Evolutionary conservation across 306 rosid genomes (phyloP).

Genomic region (Bauhinia variegata): DNA sequence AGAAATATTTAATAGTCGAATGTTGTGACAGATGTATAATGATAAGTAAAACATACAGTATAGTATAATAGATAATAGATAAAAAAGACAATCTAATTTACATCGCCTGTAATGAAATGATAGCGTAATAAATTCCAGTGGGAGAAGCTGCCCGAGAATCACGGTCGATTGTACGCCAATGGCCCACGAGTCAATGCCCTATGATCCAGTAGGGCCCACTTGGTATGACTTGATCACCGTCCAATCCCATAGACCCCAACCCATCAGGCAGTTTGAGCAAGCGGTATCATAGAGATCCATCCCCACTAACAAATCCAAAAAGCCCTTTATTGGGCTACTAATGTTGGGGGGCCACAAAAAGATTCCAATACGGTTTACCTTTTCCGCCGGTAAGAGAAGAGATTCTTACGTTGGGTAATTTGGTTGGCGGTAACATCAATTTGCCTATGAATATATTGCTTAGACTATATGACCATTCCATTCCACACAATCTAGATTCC

Average conservation of each 20-base stretch:
- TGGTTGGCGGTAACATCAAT: constrained; percentile 34
- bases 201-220: constrained; percentile 37
- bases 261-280: constrained; percentile 1
- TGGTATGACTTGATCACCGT: constrained; percentile 30
- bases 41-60: too few relatives aligned
- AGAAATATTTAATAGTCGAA: too few relatives aligned
- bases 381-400: constrained; percentile 22
- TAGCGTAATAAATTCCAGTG: constrained; percentile 2
- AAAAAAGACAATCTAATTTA: too few relatives aligned
- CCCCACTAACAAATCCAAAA: constrained; percentile 4
- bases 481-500: neutral
- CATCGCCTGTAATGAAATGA: too few relatives aligned
- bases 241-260: constrained; percentile 4
- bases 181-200: constrained; percentile 17
- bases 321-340: constrained; percentile 16
- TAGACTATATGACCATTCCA: constrained; percentile 1
- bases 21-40: too few relatives aligned
- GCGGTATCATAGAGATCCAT: neutral
- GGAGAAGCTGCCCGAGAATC: constrained; percentile 44
- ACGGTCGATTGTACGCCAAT: constrained; percentile 30
- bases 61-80: too few relatives aligned
- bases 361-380: constrained; percentile 35
- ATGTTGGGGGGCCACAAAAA: constrained; percentile 25
- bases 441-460: constrained; percentile 1
- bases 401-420: constrained; percentile 21